Conservation (phyloP, 495 filamentous ascomycete species). For the Rhypophila decipiens region DNA sequence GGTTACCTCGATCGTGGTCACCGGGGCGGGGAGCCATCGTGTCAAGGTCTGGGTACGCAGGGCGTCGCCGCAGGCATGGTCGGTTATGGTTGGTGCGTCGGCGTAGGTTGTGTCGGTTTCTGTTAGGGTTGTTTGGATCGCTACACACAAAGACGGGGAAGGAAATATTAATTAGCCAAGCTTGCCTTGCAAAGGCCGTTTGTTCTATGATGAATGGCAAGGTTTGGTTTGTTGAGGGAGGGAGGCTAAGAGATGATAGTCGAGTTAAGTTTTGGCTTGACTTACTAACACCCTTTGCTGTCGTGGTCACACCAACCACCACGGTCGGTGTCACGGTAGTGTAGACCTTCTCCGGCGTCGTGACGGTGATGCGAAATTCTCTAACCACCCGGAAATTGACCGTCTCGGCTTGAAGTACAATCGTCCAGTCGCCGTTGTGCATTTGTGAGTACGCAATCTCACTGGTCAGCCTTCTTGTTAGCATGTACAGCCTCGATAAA, state of each 20-base stretch:
- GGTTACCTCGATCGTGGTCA: constrained; percentile 6
- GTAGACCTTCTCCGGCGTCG: constrained; percentile 7
- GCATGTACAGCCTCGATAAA: not conserved
- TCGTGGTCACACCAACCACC: constrained; percentile 15
- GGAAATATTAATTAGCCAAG: no score
- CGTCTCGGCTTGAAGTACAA: constrained; percentile 22
- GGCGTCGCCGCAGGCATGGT: constrained; percentile 3
- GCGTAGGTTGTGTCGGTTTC: constrained; percentile 6
- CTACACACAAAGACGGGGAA: no score
- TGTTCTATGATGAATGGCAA: no score
- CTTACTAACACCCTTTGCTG: constrained; percentile 6
- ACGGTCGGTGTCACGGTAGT: constrained; percentile 19
- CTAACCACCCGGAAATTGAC: constrained; percentile 17
- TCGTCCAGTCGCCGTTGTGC: constrained; percentile 16
- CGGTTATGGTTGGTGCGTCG: constrained; percentile 4
- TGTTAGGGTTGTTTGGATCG: constrained; percentile 9
- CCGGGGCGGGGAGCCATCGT: constrained; percentile 1
- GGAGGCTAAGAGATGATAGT: not conserved
- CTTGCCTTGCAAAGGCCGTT: no score
- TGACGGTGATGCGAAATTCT: constrained; percentile 14
- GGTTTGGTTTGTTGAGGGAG: not conserved
- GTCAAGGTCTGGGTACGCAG: constrained; percentile 7
- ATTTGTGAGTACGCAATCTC: constrained; percentile 13
- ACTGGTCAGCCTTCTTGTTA: not conserved
- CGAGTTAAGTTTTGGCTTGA: not conserved